Evolutionary conservation across 371 early-diverging fungal genomes (phyloP).

Genomic region (Saksenaea vasiformis): DNA sequence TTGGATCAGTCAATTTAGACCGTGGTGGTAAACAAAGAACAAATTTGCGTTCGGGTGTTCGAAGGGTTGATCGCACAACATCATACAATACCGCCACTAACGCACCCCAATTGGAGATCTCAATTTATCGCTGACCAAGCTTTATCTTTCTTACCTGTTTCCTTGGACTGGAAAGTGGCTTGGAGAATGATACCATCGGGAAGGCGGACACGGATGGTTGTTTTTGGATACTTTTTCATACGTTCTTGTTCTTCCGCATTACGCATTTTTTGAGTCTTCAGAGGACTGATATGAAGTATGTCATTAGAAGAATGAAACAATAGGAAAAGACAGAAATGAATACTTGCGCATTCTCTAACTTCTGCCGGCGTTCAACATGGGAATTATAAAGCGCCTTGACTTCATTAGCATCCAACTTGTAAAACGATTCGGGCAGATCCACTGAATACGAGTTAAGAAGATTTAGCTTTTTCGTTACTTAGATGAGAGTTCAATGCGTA

Average conservation of each 20-base stretch:
- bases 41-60: slow-evolving; percentile 46
- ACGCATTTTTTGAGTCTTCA: slow-evolving; percentile 51
- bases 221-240: slow-evolving; percentile 47
- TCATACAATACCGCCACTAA: slow-evolving; percentile 45
- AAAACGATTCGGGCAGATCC: slow-evolving; percentile 49
- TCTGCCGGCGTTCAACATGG: slow-evolving; percentile 38
- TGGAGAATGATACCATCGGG: slow-evolving; percentile 47
- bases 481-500: slow-evolving; percentile 11
- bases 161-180: slow-evolving; percentile 44
- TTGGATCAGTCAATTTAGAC: slow-evolving; percentile 39
- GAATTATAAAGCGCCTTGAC: slow-evolving; percentile 44
- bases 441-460: slow-evolving; percentile 14
- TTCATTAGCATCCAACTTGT: slow-evolving; percentile 40
- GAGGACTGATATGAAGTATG: slow-evolving; percentile 28
- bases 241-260: slow-evolving; percentile 44
- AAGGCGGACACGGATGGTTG: slow-evolving; percentile 50
- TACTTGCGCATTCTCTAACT: slow-evolving; percentile 41
- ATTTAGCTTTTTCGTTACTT: not conserved
- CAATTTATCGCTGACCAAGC: not conserved
- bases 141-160: slow-evolving; percentile 35
- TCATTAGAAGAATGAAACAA: not conserved
- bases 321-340: not conserved
- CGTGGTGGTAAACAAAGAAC: slow-evolving; percentile 50
- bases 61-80: slow-evolving; percentile 38
- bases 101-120: not conserved